Evolutionary conservation across 169 alveolate genomes (phyloP).

Genomic region (Cryptosporidium ubiquitum): DNA sequence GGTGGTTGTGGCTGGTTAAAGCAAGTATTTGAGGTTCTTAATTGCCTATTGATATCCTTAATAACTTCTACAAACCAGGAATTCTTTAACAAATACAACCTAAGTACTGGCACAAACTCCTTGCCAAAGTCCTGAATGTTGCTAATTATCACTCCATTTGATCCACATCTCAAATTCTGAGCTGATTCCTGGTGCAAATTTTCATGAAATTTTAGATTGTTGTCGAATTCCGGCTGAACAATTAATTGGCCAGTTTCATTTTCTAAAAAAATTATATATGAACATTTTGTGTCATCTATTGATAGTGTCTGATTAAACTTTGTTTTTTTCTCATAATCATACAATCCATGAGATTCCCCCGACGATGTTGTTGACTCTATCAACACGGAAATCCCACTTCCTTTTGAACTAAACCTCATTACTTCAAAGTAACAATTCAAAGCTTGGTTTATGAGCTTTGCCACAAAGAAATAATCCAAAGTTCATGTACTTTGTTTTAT

Average conservation of each 20-base stretch:
- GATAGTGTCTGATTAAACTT: constrained; percentile 30
- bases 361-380: constrained; percentile 69
- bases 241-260: constrained; percentile 40
- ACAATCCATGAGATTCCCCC: constrained; percentile 69
- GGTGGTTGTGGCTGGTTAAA: background rate
- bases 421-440: background rate
- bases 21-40: background rate
- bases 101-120: constrained; percentile 36
- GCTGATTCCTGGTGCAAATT: constrained; percentile 1
- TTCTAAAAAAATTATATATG: constrained; percentile 23
- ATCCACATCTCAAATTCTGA: background rate
- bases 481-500: background rate
- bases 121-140: background rate
- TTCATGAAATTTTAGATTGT: background rate
- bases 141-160: background rate
- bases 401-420: constrained; percentile 22
- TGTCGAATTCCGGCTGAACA: constrained; percentile 22
- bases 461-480: background rate
- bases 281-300: constrained; percentile 11
- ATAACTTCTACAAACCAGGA: constrained; percentile 50
- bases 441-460: background rate
- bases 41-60: constrained; percentile 6
- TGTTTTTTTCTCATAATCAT: constrained; percentile 55
- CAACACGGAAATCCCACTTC: constrained; percentile 51
- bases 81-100: constrained; percentile 12